Evolutionary conservation across 31 red algal genomes (phyloP), one percentile per base, ranked within the genome.

Genomic region (Porphyra umbilicalis): DNA sequence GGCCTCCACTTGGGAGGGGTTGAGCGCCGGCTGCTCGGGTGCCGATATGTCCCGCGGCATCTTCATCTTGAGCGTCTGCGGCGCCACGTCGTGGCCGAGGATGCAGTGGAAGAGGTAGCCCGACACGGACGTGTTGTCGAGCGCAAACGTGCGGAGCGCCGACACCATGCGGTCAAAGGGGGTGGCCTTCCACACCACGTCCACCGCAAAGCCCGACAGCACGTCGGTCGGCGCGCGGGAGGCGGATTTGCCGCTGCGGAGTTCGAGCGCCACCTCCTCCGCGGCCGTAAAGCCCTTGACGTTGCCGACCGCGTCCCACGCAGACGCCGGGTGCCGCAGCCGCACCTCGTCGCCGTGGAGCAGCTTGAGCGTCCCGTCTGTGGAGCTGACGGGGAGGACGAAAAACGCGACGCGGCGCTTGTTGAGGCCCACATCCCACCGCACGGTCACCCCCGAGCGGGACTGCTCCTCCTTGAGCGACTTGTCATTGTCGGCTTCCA

Each of bases 181-280:
- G 35, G 94, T 97, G 2, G 90, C 88, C 79, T 97, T 97, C 94
- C 94, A 97, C 33, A 97, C 91, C 67, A 97, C 87, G 57, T 97
- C 94, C 1, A 97, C 91, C 38, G 83, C 85, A 75, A 91, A 97
- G 40, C 89, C 94, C 6, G 88, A 80, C 25, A 79, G 83, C 30
- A 84, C 85, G 77, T 97, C 94, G 15, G 77, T 85, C 16, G 94
- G 94, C 6, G 94, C 94, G 33, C 81, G 81, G 11, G 88, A 76
- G 32, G 91, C 90, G 32, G 87, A 79, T 36, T 90, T 90, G 16
- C 91, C 91, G 74, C 90, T 90, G 33, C 94, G 88, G 10, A 97
- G 57, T 77, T 97, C 94, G 11, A 97, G 85, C 32, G 94, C 94
- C 32, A 97, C 85, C 80, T 97, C 94, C 76, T 97, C 94, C 78